Conservation (phyloP, 2,329 filamentous ascomycete species). For the Aspergillus niger region DNA sequence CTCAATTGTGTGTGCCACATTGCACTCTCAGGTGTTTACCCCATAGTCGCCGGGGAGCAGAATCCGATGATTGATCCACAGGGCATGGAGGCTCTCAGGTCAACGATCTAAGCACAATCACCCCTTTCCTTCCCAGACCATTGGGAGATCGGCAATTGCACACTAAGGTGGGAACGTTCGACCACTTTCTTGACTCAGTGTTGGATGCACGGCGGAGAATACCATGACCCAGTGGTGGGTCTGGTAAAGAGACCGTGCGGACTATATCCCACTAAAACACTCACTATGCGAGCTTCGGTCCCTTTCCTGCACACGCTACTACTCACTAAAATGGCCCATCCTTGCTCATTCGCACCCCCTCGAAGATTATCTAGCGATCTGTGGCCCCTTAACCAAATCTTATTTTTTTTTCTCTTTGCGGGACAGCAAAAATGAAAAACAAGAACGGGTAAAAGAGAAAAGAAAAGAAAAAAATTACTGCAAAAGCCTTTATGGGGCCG, state of each 20-base stretch:
- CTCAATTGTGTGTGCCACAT: background rate
- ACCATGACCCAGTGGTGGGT: background rate
- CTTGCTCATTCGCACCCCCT: background rate
- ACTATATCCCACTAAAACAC: background rate
- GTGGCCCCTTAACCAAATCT: slow-evolving; percentile 6
- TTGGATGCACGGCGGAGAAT: background rate
- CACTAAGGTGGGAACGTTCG: background rate
- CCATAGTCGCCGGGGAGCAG: background rate
- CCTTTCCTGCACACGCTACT: slow-evolving; percentile 1
- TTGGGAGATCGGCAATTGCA: background rate
- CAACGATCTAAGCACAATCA: background rate
- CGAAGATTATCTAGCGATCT: slow-evolving; percentile 2
- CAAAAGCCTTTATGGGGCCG: slow-evolving; percentile 2
- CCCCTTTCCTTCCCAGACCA: slow-evolving; percentile 3
- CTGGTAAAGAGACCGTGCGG: slow-evolving; percentile 2
- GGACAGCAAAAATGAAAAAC: background rate
- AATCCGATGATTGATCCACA: background rate
- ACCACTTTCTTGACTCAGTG: background rate
- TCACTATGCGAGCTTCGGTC: slow-evolving; percentile 2
- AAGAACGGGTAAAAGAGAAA: background rate
- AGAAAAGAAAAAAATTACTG: background rate
- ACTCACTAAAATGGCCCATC: background rate
- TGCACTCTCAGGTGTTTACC: background rate
- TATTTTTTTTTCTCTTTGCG: background rate
- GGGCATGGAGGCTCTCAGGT: background rate